Base-by-base conservation (phyloP, 169 alveolate genomes). In the Eimeria brunetti region DNA sequence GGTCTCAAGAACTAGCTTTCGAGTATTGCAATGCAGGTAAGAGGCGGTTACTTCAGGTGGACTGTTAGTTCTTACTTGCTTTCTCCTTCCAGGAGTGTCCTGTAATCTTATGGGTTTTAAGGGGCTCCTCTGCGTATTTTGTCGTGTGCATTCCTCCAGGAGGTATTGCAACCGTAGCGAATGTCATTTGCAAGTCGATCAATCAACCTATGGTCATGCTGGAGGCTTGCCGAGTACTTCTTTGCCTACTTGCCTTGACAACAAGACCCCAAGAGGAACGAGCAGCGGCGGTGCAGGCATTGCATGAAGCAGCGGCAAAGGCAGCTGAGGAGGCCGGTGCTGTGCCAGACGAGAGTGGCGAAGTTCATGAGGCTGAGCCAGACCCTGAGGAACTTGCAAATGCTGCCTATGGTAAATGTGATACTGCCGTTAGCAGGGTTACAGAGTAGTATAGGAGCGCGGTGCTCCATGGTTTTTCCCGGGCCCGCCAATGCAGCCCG, bases 1-100 rank as follows among this genome's bases (percentile, higher is more conserved):
- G 95, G 81, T 97, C 97, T 41, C 98, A 97, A 71, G 98, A 97
- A 78, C 97, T 98, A 95, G 99, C 98, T 12, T 97, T 97, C 83
- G 98, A 97, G 88, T 98, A 98, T 92, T 97, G 99, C 96, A 97
- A 98, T 56, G 97, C 97, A 86, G 96, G 96, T 92, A 64, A 41
- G 75, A 6, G 58, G 33, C 33, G 6, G 30, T 67, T 88, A 20
- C n/a, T 11, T 38, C 53, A n/a, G 46, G 80, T 24, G 36, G 49
- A 36, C 38, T 0, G 14, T 56, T 18, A 22, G 41, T 6, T 33
- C 7, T 0, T 38, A 1, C 53, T 44, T 16, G 4, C 22, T 33
- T 41, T 12, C 11, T 49, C n/a, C 18, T 24, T 27, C 3, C 1
- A 20, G 56, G 20, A 11, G 60, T 22, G 6, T 1, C 56, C 30